Conservation (phyloP, 108 stramenopile species). For the Pseudonitzschia multiseries region DNA sequence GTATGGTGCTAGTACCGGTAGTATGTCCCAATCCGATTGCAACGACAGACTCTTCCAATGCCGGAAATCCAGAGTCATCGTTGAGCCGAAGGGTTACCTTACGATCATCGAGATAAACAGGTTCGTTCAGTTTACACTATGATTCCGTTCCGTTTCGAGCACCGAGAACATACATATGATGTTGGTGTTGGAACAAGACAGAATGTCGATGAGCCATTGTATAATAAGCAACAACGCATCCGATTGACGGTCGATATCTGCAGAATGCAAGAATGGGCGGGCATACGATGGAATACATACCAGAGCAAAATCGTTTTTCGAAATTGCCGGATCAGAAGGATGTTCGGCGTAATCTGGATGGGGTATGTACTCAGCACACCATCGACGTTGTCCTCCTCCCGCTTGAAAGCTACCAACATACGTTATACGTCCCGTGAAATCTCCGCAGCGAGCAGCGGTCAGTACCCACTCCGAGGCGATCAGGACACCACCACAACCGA, state of each 20-base stretch:
- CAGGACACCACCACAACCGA: conserved; percentile 2
- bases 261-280: no score
- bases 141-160: not conserved
- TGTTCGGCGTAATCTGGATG: not conserved
- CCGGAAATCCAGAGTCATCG: not conserved
- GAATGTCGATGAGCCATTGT: no score
- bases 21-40: not conserved
- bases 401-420: no score
- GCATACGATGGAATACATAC: no score
- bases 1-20: no score
- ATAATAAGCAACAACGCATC: no score
- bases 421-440: not conserved
- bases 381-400: no score
- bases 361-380: not conserved
- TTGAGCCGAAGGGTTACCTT: not conserved
- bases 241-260: no score
- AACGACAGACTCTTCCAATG: not conserved
- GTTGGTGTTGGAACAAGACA: no score
- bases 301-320: no score
- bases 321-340: no score
- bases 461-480: conserved; percentile 3
- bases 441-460: conserved; percentile 5
- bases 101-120: conserved; percentile 1
- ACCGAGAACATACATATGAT: not conserved
- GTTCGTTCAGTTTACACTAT: not conserved